Base-by-base conservation (phyloP, 306 rosid species). In the Cercis canadensis region DNA sequence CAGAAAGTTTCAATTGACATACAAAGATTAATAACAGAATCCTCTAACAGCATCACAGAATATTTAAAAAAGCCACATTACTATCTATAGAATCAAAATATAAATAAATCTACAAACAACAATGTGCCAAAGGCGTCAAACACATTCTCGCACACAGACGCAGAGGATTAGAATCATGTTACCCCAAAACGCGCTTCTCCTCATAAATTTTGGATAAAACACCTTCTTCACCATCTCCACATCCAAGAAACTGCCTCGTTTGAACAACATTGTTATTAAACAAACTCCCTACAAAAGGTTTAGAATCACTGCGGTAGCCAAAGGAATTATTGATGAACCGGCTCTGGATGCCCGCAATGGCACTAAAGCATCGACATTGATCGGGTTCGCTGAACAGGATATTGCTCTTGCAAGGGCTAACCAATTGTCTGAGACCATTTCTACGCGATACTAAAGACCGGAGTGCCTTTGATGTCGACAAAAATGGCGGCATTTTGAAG, bases 171-270 rank as follows among this genome's bases (percentile, higher is more conserved):
- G 54, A 65, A 13, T 4, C 5, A 9, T 6, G 21, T 76, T 94
- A 91, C 99, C 99, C 92, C 75, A 95, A 56, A 66, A 91, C 89
- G 80, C 82, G 85, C 69, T 45, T 91, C 84, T 94, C 97, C 88
- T 91, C 99, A n/a, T 91, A 89, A 60, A 75, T 78, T 79, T 80
- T 91, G 66, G 92, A 84, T 0, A 95, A 77, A 75, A 85, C 84
- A 44, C 80, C 89, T 79, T 94, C 99, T 24, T 86, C 92, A 36
- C 97, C 96, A 37, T 95, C 96, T 21, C 96, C 99, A 57, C 90
- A 80, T 45, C 99, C 99, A 58, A 95, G 84, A 74, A 95, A 91
- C 55, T 50, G 81, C 74, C 96, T 82, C 65, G 70, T 63, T 63
- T 90, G 97, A 14, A 76, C 54, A 55, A 17, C 50, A 51, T 36